Evolutionary conservation across 176 grass and related monocot species (phyloP), one percentile per base, ranked within the genome.

Genomic region (Coix lacrymajobi): DNA sequence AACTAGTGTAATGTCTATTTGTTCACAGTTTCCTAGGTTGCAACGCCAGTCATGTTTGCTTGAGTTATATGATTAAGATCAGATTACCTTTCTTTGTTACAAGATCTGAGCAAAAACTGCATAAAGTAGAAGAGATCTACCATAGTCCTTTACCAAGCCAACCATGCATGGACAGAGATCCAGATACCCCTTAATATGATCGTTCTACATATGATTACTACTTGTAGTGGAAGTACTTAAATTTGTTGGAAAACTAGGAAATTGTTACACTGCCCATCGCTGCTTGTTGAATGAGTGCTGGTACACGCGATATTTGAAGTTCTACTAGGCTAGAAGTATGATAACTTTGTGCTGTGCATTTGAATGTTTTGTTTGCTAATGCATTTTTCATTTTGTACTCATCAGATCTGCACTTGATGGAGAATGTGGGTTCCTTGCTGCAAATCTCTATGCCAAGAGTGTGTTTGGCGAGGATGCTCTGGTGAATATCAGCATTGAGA

Each of bases 371-470:
- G 7, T 32, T 62, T 79, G 4, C 24, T 84, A 68, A 74, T 34
- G 0, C 17, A 31, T 15, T 79, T 2, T 30, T 15, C 36, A 54
- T 79, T 66, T 67, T 68, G 9, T 70, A 41, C 36, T 24, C 48
- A 62, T 71, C 84, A 92, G 91, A 41, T 89, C 87, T 15, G 87
- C 62, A 0, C 87, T 92, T 45, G 84, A 92, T 65, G 87, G 91
- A 62, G 87, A 92, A 22, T 92, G 91, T 66, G 87, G 91, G 17
- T 92, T 81, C 34, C 45, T 92, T 56, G 91, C 87, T 17, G 91
- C 87, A 51, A 89, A 92, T 64, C 87, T 92, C 16, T 92, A 92
- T n/a, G 91, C 91, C 54, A 92, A 89, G 82, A 92, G 91, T 73
- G 87, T 86, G 29, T 92, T 92, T 74, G 91, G 87, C 1, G 84